Base-by-base conservation (phyloP, 495 filamentous ascomycete species). In the Penicillium odoratum region DNA sequence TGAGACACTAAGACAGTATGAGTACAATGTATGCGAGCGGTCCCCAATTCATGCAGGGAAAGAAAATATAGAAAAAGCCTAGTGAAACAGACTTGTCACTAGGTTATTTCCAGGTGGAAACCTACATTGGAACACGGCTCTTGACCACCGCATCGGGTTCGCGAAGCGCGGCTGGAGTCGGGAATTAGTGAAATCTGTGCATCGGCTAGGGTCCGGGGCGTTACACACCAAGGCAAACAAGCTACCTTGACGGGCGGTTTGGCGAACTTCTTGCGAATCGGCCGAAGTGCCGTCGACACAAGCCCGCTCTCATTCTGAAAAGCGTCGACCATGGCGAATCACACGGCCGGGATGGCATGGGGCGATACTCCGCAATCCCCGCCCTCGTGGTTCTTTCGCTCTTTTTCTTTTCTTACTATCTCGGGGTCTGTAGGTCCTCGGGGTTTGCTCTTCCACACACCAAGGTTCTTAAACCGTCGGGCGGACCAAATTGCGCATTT, bases 171-270 rank as follows among this genome's bases (percentile, higher is more conserved):
- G 68, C 83, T 84, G 52, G 59, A 44, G 56, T 44, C 25, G 34
- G 31, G 42, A 11, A 31, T 30, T 36, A 21, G 36, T 10, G 31
- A 51, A 57, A 38, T 40, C 21, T 33, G 28, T 30, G 46, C 46
- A 36, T 51, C 18, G 33, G 30, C 26, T 33, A 10, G 31, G 26
- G 15, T 29, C 46, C 16, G 46, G 43, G 36, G 58, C 48, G 44
- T 30, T 53, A 69, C 79, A 69, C 73, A 85, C 83, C 84, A 86
- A 58, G 81, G 75, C 59, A 85, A 67, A 72, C 84, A 86, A 25
- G 83, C 84, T 63, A 83, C 77, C 68, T 86, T 86, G 26, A 85
- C 83, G n/a, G 84, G 84, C 36, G 83, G 83, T 70, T 78, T 77
- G 51, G 76, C 75, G 57, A 79, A 79, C 61, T 78, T 79, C 72